Evolutionary conservation across 106 monocot genomes (phyloP).

Genomic region (Platanthera zijinensis): DNA sequence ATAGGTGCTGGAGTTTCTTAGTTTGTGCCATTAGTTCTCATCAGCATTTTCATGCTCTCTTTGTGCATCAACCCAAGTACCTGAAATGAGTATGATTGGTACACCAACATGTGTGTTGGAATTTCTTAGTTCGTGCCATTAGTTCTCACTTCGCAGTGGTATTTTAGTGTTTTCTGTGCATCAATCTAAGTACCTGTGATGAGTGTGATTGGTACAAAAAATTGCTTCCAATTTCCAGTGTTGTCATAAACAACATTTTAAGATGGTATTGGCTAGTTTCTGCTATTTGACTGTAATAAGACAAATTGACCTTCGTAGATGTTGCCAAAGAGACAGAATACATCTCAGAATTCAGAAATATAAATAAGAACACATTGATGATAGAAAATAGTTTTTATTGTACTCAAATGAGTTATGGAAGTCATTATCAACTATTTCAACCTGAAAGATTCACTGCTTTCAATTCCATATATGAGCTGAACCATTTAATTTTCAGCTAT

Average conservation of each 20-base stretch:
- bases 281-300: background rate
- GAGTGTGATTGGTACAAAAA: background rate
- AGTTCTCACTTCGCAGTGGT: background rate
- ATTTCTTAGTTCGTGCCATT: background rate
- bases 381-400: background rate
- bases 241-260: background rate
- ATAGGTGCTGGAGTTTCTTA: no score
- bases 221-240: background rate
- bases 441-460: background rate
- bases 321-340: background rate
- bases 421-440: background rate
- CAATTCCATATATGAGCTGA: background rate
- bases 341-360: background rate
- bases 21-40: no score
- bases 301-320: background rate
- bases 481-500: constrained; percentile 24
- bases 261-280: background rate
- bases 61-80: no score
- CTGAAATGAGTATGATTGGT: no score
- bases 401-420: background rate
- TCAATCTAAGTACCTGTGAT: background rate
- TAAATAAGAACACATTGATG: background rate
- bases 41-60: no score
- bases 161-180: background rate
- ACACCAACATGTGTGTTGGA: no score